These are phyloP conservation scores for Fusarium illudens DNA, from an alignment of 2,329 filamentous ascomycete species.

Conservation along the genomic window DNA sequence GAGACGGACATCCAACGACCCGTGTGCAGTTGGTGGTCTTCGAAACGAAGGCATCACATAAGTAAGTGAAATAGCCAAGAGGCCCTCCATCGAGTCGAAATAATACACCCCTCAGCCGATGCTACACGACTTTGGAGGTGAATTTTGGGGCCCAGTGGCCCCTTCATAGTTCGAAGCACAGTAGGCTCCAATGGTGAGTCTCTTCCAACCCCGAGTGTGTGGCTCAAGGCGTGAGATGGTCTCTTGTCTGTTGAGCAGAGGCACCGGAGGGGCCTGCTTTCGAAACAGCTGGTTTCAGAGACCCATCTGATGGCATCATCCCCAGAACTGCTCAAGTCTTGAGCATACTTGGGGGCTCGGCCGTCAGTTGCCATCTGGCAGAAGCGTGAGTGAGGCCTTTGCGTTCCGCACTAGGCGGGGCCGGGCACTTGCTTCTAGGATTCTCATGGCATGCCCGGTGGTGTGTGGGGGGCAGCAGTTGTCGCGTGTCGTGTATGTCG, in stretches of 20 bases:
- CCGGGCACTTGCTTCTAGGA: background rate
- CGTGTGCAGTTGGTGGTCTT: conserved; percentile 34
- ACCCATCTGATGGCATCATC: conserved; percentile 8
- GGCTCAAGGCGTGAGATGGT: background rate
- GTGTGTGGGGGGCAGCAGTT: background rate
- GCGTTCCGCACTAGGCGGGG: background rate
- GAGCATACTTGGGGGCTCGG: background rate
- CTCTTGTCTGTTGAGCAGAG: background rate
- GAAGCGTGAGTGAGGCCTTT: background rate
- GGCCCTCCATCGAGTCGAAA: conserved; percentile 24
- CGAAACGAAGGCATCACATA: conserved; percentile 28
- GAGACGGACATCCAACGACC: conserved; percentile 32
- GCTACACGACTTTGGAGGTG: conserved; percentile 12
- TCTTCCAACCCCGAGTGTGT: background rate
- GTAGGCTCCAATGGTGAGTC: conserved; percentile 24
- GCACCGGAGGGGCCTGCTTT: background rate
- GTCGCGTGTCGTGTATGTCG: conserved; percentile 8
- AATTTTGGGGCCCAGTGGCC: background rate
- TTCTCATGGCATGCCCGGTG: background rate
- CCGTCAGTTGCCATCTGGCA: conserved; percentile 10
- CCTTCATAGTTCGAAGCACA: conserved; percentile 9
- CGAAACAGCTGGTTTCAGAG: conserved; percentile 4
- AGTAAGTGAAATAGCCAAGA: conserved; percentile 31
- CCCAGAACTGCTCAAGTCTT: background rate
- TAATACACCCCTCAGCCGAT: conserved; percentile 11